Evolutionary conservation across 2,329 filamentous ascomycete genomes (phyloP).

Genomic region (Pyrenophora seminiperda): DNA sequence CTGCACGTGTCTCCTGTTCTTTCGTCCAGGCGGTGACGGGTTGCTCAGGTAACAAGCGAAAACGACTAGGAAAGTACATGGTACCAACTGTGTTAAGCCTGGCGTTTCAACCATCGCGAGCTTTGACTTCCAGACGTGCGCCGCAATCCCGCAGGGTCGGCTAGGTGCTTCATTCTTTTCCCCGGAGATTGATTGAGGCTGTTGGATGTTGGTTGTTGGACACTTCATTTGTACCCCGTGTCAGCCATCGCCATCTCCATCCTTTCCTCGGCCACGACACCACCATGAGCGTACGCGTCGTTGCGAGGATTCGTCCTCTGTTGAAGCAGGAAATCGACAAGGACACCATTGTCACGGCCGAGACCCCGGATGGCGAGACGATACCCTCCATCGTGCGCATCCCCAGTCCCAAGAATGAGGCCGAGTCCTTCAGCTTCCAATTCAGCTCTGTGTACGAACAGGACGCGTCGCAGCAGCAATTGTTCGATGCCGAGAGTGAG

Average conservation of each 20-base stretch:
- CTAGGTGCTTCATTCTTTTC: conserved; percentile 42
- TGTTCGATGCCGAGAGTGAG: conserved; percentile 87
- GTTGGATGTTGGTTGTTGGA: too few relatives aligned
- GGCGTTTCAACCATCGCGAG: conserved; percentile 26
- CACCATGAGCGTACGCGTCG: conserved; percentile 73
- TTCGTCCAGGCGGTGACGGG: conserved; percentile 18
- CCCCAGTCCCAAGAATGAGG: conserved; percentile 90
- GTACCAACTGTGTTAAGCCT: conserved; percentile 21
- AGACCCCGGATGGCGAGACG: conserved; percentile 48
- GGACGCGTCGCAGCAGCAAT: conserved; percentile 76
- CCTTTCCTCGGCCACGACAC: conserved; percentile 1
- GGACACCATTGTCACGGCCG: conserved; percentile 79
- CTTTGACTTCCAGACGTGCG: conserved; percentile 30
- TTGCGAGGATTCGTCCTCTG: conserved; percentile 87
- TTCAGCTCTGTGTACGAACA: conserved; percentile 93
- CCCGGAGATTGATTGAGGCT: conserved; percentile 30
- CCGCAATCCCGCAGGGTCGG: conserved; percentile 16
- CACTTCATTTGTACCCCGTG: conserved; percentile 19
- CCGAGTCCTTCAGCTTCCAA: conserved; percentile 89
- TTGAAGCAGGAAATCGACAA: conserved; percentile 83
- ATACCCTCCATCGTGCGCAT: conserved; percentile 75
- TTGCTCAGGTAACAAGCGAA: conserved; percentile 31
- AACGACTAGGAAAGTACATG: conserved; percentile 31
- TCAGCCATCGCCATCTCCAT: conserved; percentile 11
- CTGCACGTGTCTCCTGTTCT: conserved; percentile 23